phyloP scores from a whole-genome alignment of 768 basidiomycete genomes.

The Gloeophyllum trabeum region DNA sequence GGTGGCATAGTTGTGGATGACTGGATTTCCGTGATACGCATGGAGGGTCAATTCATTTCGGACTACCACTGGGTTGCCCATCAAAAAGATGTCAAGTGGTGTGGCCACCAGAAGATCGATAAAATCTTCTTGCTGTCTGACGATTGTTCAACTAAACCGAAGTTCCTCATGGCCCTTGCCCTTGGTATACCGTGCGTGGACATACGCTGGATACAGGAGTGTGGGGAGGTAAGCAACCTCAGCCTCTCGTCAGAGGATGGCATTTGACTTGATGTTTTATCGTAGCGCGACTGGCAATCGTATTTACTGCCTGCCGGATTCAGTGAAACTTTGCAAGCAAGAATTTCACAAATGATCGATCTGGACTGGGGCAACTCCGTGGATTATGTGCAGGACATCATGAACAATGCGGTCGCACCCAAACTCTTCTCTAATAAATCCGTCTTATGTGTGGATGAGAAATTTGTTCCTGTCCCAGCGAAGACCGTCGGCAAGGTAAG shows the following conservation, averaged over 20 bases:
- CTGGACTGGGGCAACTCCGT: constrained; percentile 34
- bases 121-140: constrained; percentile 62
- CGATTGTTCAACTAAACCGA: constrained; percentile 57
- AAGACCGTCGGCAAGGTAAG: constrained; percentile 26
- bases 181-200: constrained; percentile 79
- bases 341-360: constrained; percentile 37
- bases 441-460: constrained; percentile 50
- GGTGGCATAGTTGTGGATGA: constrained; percentile 58
- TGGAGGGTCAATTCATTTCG: constrained; percentile 38
- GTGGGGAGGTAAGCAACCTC: constrained; percentile 13
- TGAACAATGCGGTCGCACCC: constrained; percentile 40
- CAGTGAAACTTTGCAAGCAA: constrained; percentile 25
- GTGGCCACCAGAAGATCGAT: constrained; percentile 28
- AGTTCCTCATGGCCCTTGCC: constrained; percentile 74
- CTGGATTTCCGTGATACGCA: constrained; percentile 39
- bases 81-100: constrained; percentile 35
- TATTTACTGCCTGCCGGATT: constrained; percentile 48
- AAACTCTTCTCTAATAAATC: constrained; percentile 44
- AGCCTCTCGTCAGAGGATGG: constrained; percentile 2
- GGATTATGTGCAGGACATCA: constrained; percentile 48
- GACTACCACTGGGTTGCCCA: constrained; percentile 44
- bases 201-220: constrained; percentile 39
- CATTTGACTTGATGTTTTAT: background rate
- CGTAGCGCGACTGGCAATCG: constrained; percentile 43
- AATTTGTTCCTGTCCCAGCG: constrained; percentile 34